These are phyloP conservation scores for Vinca minor DNA, from an alignment of 257 asterid genomes.

Conservation along the genomic window DNA sequence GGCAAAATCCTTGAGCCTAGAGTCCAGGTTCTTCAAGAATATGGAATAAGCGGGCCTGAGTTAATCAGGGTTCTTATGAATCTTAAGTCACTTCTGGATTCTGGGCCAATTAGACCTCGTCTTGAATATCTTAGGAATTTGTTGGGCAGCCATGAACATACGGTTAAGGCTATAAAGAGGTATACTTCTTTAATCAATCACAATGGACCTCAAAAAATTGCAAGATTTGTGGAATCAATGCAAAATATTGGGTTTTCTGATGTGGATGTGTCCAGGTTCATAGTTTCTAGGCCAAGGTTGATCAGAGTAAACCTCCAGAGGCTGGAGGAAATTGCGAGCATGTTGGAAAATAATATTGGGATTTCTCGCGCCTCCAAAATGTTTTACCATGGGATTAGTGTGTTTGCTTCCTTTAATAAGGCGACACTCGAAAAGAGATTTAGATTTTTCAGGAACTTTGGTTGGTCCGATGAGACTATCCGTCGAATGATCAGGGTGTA, in stretches of 20 bases:
- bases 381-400: conserved; percentile 10
- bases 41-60: conserved; percentile 17
- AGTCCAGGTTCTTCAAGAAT: conserved; percentile 10
- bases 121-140: too few relatives aligned
- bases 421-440: conserved; percentile 5
- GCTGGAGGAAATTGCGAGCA: conserved; percentile 11
- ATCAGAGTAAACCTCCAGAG: not conserved
- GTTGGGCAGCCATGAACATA: too few relatives aligned
- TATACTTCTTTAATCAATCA: conserved; percentile 6
- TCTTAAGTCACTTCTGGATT: too few relatives aligned
- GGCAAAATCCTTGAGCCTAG: conserved; percentile 22
- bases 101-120: too few relatives aligned
- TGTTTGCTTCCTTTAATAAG: not conserved
- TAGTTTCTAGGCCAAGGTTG: conserved; percentile 8
- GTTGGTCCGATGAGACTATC: conserved; percentile 21
- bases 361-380: too few relatives aligned
- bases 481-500: conserved; percentile 2
- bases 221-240: conserved; percentile 19
- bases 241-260: too few relatives aligned
- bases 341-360: conserved; percentile 19
- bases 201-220: conserved; percentile 11
- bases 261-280: not conserved
- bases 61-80: conserved; percentile 11
- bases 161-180: not conserved
- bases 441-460: conserved; percentile 18